phyloP scores from a whole-genome alignment of 306 rosid species.

The Calophaca sinica region DNA sequence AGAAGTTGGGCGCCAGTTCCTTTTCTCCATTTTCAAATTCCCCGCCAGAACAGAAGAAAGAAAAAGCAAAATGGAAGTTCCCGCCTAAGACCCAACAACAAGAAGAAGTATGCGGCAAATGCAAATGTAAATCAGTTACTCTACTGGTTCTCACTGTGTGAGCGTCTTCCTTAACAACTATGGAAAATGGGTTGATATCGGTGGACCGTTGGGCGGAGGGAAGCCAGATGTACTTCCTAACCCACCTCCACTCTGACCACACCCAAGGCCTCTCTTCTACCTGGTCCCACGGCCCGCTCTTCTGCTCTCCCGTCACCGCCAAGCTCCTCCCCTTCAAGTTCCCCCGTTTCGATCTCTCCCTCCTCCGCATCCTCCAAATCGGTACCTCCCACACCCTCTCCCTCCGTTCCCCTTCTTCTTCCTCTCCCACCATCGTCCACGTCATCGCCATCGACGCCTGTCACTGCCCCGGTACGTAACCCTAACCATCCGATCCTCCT shows the following conservation, averaged over 20 bases:
- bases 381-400: slow-evolving; percentile 59
- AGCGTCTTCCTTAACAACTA: background rate
- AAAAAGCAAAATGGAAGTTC: background rate
- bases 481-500: background rate
- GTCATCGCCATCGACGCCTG: slow-evolving; percentile 72
- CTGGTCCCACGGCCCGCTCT: slow-evolving; percentile 70
- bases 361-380: slow-evolving; percentile 60
- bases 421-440: slow-evolving; percentile 38
- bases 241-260: slow-evolving; percentile 86
- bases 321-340: slow-evolving; percentile 69
- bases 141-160: background rate
- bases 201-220: slow-evolving; percentile 70
- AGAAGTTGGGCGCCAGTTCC: too few species aligned
- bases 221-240: slow-evolving; percentile 71
- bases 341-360: slow-evolving; percentile 64
- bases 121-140: background rate
- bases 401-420: slow-evolving; percentile 56
- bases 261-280: slow-evolving; percentile 66
- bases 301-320: slow-evolving; percentile 74
- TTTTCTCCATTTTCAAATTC: background rate
- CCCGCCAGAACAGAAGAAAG: background rate
- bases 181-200: slow-evolving; percentile 66
- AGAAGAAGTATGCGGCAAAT: background rate
- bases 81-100: background rate
- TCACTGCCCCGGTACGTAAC: slow-evolving; percentile 67